Evolutionary conservation across 257 asterid species (phyloP).

Genomic region (Apocynum venetum): DNA sequence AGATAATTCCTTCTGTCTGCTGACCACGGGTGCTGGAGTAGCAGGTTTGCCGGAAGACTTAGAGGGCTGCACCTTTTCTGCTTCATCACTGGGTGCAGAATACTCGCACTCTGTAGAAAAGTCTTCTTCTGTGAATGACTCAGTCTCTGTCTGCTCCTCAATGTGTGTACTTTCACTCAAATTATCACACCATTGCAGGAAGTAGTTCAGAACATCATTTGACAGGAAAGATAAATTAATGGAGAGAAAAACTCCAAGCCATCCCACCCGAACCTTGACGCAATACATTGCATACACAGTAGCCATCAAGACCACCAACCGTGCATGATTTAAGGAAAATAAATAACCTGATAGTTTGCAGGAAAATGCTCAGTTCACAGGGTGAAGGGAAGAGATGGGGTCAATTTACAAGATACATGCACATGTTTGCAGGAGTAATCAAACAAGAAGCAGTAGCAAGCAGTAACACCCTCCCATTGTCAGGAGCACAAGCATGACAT

Average conservation of each 20-base stretch:
- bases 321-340: slow-evolving; percentile 89
- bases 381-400: slow-evolving; percentile 16
- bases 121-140: slow-evolving; percentile 59
- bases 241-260: slow-evolving; percentile 81
- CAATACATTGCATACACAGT: slow-evolving; percentile 74
- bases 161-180: slow-evolving; percentile 61
- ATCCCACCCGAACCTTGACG: slow-evolving; percentile 81
- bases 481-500: neutral
- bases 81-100: slow-evolving; percentile 54
- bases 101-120: slow-evolving; percentile 58
- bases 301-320: slow-evolving; percentile 86
- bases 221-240: slow-evolving; percentile 88
- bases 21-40: slow-evolving; percentile 44
- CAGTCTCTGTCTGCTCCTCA: slow-evolving; percentile 64
- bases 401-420: neutral
- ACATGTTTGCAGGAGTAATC: neutral
- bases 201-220: slow-evolving; percentile 65
- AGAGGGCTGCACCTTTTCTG: slow-evolving; percentile 56
- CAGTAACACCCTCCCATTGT: neutral
- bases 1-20: slow-evolving; percentile 52
- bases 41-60: slow-evolving; percentile 60
- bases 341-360: slow-evolving; percentile 65
- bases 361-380: slow-evolving; percentile 25
- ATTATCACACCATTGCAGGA: slow-evolving; percentile 87
- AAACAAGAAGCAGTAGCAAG: neutral